phyloP scores from a whole-genome alignment of 345 rosid species.

The Bruguiera sexangula region DNA sequence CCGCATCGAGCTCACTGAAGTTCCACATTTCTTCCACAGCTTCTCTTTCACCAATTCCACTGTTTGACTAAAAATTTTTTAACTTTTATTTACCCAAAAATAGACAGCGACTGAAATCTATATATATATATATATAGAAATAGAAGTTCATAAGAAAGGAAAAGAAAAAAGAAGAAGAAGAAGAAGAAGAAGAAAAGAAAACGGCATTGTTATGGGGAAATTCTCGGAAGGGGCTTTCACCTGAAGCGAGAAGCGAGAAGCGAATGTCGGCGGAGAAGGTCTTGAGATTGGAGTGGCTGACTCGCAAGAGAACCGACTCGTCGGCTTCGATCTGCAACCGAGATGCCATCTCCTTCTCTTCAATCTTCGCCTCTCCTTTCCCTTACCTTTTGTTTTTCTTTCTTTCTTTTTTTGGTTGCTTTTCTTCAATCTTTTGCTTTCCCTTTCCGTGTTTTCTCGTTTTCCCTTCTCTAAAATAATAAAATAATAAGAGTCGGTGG shows the following conservation, averaged over 20 bases:
- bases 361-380: not conserved
- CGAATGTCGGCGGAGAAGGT: constrained; percentile 62
- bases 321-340: constrained; percentile 35
- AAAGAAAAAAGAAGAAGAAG: not conserved
- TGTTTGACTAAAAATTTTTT: constrained; percentile 34
- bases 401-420: not conserved
- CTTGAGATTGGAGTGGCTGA: constrained; percentile 79
- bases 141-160: not conserved
- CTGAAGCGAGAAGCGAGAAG: constrained; percentile 74
- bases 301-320: constrained; percentile 62
- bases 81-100: not conserved
- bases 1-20: constrained; percentile 66
- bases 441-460: not conserved
- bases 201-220: no score
- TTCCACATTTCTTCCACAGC: constrained; percentile 88
- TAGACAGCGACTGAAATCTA: not conserved
- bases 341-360: constrained; percentile 6
- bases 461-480: not conserved
- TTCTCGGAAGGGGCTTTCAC: constrained; percentile 16
- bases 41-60: constrained; percentile 90
- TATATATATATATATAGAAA: not conserved
- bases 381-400: no score
- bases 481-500: no score
- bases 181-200: not conserved
- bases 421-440: not conserved